Base-by-base conservation (phyloP, 148 eudicot genomes). In the Vaccinium macrocarpon region DNA sequence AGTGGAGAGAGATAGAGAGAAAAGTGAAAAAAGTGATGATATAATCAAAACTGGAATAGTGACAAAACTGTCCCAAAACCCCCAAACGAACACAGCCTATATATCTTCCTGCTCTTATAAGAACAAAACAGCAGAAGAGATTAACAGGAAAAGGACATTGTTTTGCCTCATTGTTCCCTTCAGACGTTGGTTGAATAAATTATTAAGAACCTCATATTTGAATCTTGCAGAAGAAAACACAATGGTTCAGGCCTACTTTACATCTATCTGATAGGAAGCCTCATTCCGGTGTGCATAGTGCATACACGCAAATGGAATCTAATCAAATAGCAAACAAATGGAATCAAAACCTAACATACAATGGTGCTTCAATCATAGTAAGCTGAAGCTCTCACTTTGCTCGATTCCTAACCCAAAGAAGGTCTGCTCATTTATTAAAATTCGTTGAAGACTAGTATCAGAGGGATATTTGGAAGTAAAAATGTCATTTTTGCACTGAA, bases 401-500 rank as follows among this genome's bases (percentile, higher is more conserved):
- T 97, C 99, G 59, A 97, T 95, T 85, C 92, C 98, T 16, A 92
- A 93, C 88, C 99, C 98, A 48, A 94, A 94, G 85, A 96, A 94
- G 99, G 98, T 96, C 6, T 56, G 62, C n/a, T 46, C 56, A 35
- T 4, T 21, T 59, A 32, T 29, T 57, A 50, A 51, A 59, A 56
- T 71, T 78, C 10, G 8, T 27, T 29, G 77, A 29, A 2, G 13
- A 51, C 55, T 51, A 19, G 29, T 32, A 29, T 10, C 51, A 19
- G 32, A 7, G 48, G 62, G 18, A 25, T 7, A 48, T 11, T 18
- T 72, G 66, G 32, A 72, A 15, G 73, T 25, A 16, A n/a, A 19
- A 2, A 23, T 82, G 18, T 32, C 2, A 3, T 68, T 64, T n/a
- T 62, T 49, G 16, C 14, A 42, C n/a, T 10, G 21, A 25, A 8